phyloP scores from a whole-genome alignment of 495 filamentous ascomycete species.

The Lasiosphaeria miniovina region DNA sequence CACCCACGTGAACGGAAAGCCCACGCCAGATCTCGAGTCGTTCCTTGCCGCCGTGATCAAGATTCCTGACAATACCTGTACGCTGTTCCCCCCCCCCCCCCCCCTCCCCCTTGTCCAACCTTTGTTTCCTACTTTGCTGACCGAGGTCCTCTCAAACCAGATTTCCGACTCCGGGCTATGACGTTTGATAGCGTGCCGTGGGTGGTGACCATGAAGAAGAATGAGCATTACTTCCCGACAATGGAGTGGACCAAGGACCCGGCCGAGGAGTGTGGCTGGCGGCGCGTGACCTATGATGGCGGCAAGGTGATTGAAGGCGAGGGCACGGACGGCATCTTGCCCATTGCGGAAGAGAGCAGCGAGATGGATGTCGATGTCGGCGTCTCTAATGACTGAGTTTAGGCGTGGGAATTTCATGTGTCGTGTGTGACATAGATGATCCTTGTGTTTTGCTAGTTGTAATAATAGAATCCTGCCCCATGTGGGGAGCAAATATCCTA shows the following conservation, averaged over 20 bases:
- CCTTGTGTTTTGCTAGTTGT: no score
- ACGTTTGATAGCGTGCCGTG: conserved; percentile 98
- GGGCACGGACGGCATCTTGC: conserved; percentile 38
- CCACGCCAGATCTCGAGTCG: conserved; percentile 72
- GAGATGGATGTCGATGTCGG: conserved; percentile 30
- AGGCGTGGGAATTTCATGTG: no score
- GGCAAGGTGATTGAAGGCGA: conserved; percentile 51
- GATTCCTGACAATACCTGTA: conserved; percentile 91
- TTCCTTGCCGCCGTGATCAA: conserved; percentile 78
- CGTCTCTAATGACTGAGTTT: not conserved
- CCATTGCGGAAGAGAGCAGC: conserved; percentile 24
- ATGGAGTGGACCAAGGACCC: conserved; percentile 80
- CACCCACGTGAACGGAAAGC: conserved; percentile 84
- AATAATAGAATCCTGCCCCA: no score
- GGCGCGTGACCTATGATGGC: conserved; percentile 66
- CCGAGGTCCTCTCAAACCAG: conserved; percentile 27
- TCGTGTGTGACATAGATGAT: no score
- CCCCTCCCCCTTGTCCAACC: no score
- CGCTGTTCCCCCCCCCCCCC: conserved; percentile 23
- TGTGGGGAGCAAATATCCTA: no score
- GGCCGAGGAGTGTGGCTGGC: conserved; percentile 62
- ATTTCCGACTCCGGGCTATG: conserved; percentile 90
- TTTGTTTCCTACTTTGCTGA: conserved; percentile 4
- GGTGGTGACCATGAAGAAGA: conserved; percentile 99
- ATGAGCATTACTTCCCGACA: conserved; percentile 96